Conservation (phyloP, 345 rosid species). For the Hypericum androsaemum region DNA sequence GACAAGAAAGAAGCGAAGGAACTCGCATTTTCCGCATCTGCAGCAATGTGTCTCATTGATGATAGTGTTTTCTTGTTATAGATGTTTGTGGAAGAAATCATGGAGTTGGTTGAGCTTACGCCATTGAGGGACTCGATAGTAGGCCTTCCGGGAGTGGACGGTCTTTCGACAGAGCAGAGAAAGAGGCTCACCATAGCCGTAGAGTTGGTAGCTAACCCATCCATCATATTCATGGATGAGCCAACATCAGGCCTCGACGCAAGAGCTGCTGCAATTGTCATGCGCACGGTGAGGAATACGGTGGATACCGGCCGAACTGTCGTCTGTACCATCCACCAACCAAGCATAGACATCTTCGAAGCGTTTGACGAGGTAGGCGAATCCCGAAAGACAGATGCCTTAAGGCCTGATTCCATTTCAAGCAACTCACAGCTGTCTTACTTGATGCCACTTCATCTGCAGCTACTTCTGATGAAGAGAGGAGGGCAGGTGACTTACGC, state of each 20-base stretch:
- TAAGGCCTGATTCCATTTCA: not conserved
- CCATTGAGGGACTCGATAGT: not conserved
- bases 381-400: not conserved
- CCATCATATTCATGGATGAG: conserved; percentile 6
- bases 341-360: conserved; percentile 80
- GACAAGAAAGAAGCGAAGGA: no score
- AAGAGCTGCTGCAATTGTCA: conserved; percentile 70
- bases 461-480: conserved; percentile 3
- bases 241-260: conserved; percentile 5
- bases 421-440: not conserved
- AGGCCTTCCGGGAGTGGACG: no score
- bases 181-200: conserved; percentile 2
- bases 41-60: no score
- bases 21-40: no score
- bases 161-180: not conserved
- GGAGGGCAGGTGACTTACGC: conserved; percentile 2
- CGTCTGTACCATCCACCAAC: conserved; percentile 87
- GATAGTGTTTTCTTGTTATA: not conserved
- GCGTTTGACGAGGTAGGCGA: conserved; percentile 62
- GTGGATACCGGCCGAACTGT: conserved; percentile 83
- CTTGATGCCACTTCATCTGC: not conserved
- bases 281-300: conserved; percentile 71
- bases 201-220: not conserved
- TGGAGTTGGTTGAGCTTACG: conserved; percentile 2
- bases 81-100: conserved; percentile 1